Conservation (phyloP, 1,139 yeast species). For the Taphrina betulina region DNA sequence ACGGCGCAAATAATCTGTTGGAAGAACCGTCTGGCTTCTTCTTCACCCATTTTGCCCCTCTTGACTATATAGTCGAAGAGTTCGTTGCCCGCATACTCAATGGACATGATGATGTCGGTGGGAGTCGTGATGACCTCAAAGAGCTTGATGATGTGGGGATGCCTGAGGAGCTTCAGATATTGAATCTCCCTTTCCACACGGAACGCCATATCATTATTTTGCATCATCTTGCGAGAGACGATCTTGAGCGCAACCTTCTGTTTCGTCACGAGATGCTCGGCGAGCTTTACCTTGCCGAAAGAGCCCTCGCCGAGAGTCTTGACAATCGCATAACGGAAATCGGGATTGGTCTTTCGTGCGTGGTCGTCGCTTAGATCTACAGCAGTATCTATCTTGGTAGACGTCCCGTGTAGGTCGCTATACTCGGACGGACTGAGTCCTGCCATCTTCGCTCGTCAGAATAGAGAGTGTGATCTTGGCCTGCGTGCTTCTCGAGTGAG, state of each 20-base stretch:
- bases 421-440: background rate
- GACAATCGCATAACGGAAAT: conserved; percentile 75
- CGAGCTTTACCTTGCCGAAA: conserved; percentile 90
- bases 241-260: conserved; percentile 92
- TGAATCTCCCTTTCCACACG: conserved; percentile 93
- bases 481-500: no score
- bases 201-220: conserved; percentile 97
- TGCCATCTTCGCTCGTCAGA: no score
- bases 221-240: conserved; percentile 87
- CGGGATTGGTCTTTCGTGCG: conserved; percentile 43
- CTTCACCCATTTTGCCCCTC: conserved; percentile 90
- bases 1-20: conserved; percentile 98
- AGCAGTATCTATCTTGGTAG: conserved; percentile 29
- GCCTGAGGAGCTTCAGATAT: conserved; percentile 81
- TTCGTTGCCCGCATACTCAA: conserved; percentile 95
- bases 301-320: conserved; percentile 97
- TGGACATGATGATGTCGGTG: conserved; percentile 96
- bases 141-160: conserved; percentile 93
- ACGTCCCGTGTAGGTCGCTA: conserved; percentile 23
- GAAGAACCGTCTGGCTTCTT: conserved; percentile 90
- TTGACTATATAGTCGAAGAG: conserved; percentile 94
- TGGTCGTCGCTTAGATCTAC: conserved; percentile 30
- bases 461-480: no score
- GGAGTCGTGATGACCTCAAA: conserved; percentile 95
- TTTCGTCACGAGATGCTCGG: conserved; percentile 88